phyloP scores from a whole-genome alignment of 2,329 filamentous ascomycete species.

The Pestalotiopsis fici region DNA sequence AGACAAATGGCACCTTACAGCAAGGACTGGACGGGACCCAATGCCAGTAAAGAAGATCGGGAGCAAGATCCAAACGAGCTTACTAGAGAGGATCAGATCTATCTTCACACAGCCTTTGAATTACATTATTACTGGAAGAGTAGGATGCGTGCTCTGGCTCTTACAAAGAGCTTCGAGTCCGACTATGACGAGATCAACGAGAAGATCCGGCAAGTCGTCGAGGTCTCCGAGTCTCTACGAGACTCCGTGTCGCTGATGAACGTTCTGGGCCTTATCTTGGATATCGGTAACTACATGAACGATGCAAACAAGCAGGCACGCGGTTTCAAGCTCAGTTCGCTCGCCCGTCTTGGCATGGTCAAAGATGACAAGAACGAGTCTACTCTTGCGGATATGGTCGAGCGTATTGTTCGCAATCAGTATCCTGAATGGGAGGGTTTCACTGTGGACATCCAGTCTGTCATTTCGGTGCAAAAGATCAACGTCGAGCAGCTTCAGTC shows the following conservation, averaged over 20 bases:
- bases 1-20: slow-evolving; percentile 95
- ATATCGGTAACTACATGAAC: slow-evolving; percentile 99
- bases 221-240: slow-evolving; percentile 83
- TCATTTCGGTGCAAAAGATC: slow-evolving; percentile 81
- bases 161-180: slow-evolving; percentile 80
- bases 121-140: slow-evolving; percentile 98
- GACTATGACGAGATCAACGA: slow-evolving; percentile 91
- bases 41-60: slow-evolving; percentile 73
- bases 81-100: slow-evolving; percentile 94
- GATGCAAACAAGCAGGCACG: slow-evolving; percentile 97
- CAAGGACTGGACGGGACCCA: slow-evolving; percentile 92
- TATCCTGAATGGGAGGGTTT: slow-evolving; percentile 96
- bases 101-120: slow-evolving; percentile 89
- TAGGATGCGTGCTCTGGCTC: slow-evolving; percentile 84
- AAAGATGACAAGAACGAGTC: slow-evolving; percentile 99
- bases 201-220: slow-evolving; percentile 84
- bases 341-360: slow-evolving; percentile 92
- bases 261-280: slow-evolving; percentile 90
- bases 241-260: slow-evolving; percentile 95
- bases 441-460: slow-evolving; percentile 77
- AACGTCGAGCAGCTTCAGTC: slow-evolving; percentile 89
- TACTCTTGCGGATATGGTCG: slow-evolving; percentile 91
- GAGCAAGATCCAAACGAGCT: slow-evolving; percentile 88
- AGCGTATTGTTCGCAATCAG: slow-evolving; percentile 93
- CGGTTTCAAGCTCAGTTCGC: slow-evolving; percentile 95